A percentile compares a stretch with the other conserved stretches of the same genome.
Conservation (phyloP, 352 stramenopile genomes). For the Blastocystis sp. region DNA sequence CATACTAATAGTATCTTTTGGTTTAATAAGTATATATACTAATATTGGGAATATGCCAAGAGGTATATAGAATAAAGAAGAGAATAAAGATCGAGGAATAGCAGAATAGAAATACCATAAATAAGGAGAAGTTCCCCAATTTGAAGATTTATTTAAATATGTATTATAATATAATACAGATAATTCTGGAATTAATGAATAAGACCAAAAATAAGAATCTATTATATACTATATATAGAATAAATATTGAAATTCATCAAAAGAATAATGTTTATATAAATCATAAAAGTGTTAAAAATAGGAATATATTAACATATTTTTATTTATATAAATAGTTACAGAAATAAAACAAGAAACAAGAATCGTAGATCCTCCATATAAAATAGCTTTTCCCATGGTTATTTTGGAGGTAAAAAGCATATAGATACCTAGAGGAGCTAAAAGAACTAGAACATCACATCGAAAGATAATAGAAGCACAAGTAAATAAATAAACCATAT, state of each 20-base stretch:
- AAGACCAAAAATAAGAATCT: constrained; percentile 73
- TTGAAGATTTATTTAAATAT: constrained; percentile 78
- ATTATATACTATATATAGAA: constrained; percentile 49
- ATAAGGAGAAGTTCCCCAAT: constrained; percentile 79
- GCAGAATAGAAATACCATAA: constrained; percentile 85
- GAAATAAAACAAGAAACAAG: constrained; percentile 59
- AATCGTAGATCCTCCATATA: no score
- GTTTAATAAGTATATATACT: constrained; percentile 42
- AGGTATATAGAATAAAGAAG: constrained; percentile 43
- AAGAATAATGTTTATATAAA: not conserved
- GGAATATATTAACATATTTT: constrained; percentile 5
- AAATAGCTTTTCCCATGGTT: no score
- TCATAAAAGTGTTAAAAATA: constrained; percentile 1
- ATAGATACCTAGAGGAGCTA: constrained; percentile 67
- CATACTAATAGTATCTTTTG: not conserved
- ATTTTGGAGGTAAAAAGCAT: constrained; percentile 63
- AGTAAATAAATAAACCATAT: constrained; percentile 59
- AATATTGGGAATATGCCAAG: constrained; percentile 41
- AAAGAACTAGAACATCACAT: constrained; percentile 81
- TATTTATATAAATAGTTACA: constrained; percentile 39
- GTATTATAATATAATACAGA: constrained; percentile 87
- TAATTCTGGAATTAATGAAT: constrained; percentile 73
- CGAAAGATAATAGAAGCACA: constrained; percentile 79
- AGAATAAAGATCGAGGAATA: constrained; percentile 57
- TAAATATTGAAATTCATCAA: no score